These are phyloP conservation scores for Wickerhamomyces tratensis DNA, from an alignment of 805 yeast genomes.

Conservation along the genomic window DNA sequence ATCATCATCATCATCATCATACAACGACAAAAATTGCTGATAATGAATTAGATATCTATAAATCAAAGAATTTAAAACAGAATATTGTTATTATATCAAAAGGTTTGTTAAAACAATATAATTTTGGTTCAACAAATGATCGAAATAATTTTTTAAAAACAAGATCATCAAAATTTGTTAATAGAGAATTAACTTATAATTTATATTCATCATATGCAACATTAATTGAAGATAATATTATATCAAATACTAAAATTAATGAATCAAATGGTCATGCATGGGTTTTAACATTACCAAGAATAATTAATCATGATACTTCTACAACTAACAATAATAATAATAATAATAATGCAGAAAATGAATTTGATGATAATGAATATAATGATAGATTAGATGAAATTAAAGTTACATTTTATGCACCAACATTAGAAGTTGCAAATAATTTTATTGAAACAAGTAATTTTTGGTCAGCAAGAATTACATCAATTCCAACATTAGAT, in stretches of 20 bases:
- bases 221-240: constrained; percentile 11
- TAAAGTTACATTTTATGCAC: constrained; percentile 15
- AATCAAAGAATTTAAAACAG: constrained; percentile 20
- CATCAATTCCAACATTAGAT: constrained; percentile 65
- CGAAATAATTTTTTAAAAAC: constrained; percentile 12
- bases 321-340: constrained; percentile 8
- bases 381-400: constrained; percentile 10
- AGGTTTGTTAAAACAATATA: constrained; percentile 37
- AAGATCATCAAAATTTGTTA: constrained; percentile 11
- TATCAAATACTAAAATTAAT: constrained; percentile 8
- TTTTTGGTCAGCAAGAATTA: constrained; percentile 83
- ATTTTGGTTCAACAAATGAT: constrained; percentile 22
- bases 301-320: neutral
- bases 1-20: neutral
- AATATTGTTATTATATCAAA: constrained; percentile 39
- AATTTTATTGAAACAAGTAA: constrained; percentile 72
- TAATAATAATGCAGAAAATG: no score
- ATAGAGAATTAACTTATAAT: constrained; percentile 12
- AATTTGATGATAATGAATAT: constrained; percentile 7
- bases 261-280: constrained; percentile 13
- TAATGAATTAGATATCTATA: constrained; percentile 22
- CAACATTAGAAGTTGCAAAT: constrained; percentile 42
- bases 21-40: constrained; percentile 2
- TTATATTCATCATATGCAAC: constrained; percentile 17
- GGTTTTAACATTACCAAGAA: constrained; percentile 14